Percentiles rank a stretch among this genome's conserved stretches.
phyloP scores from a whole-genome alignment of 1,284 basidiomycete genomes.

The Microbotryum intermedium region DNA sequence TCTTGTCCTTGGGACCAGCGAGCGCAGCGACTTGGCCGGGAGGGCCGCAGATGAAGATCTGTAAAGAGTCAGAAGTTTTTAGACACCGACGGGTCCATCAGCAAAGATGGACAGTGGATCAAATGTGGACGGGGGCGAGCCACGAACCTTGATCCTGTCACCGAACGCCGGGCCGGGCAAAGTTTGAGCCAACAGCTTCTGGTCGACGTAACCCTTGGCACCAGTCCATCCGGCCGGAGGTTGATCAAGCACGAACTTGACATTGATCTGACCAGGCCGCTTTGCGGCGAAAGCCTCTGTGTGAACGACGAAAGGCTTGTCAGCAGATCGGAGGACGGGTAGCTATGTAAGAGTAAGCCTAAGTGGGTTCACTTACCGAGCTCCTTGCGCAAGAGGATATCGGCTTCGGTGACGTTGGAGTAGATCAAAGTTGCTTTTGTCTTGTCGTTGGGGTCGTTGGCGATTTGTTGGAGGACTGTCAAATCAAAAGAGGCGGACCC shows the following conservation, averaged over 20 bases:
- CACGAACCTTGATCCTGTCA: conserved; percentile 61
- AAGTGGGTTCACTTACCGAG: conserved; percentile 24
- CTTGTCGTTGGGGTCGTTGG: conserved; percentile 61
- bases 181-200: conserved; percentile 62
- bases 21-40: conserved; percentile 53
- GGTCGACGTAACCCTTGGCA: conserved; percentile 56
- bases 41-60: conserved; percentile 70
- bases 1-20: conserved; percentile 46
- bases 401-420: conserved; percentile 72
- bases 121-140: no score
- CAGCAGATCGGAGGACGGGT: conserved; percentile 37
- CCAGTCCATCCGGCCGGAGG: conserved; percentile 62
- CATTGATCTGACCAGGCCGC: conserved; percentile 50
- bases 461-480: conserved; percentile 36
- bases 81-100: no score
- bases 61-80: no score
- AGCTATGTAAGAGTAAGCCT: not conserved
- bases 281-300: conserved; percentile 21
- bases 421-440: conserved; percentile 91
- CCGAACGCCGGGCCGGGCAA: conserved; percentile 58
- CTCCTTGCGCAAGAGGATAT: conserved; percentile 52
- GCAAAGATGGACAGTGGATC: no score
- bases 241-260: conserved; percentile 82
- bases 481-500: not conserved
- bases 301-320: conserved; percentile 32